Conservation (phyloP, 352 stramenopile species). For the Saprolegnia parasitica region DNA sequence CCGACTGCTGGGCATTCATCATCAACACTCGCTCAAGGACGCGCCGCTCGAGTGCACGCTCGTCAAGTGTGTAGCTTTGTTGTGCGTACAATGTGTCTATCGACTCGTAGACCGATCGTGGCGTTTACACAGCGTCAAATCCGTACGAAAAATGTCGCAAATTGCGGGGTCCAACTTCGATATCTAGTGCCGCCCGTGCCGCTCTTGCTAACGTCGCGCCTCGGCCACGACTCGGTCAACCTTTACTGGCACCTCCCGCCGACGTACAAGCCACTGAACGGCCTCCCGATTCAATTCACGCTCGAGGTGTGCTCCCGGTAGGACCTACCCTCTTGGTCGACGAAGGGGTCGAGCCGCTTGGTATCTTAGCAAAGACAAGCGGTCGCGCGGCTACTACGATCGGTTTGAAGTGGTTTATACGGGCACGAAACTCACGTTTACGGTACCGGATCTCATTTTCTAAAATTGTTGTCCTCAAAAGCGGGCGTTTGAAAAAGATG, state of each 20-base stretch:
- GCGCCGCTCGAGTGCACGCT: background rate
- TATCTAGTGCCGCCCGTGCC: constrained; percentile 1
- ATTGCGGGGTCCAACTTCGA: background rate
- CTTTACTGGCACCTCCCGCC: constrained; percentile 17
- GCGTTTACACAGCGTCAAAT: constrained; percentile 18
- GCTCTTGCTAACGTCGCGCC: background rate
- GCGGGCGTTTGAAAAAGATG: constrained; percentile 1
- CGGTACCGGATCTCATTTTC: too few species aligned
- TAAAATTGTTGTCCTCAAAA: too few species aligned
- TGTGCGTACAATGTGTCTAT: background rate
- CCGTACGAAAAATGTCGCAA: background rate
- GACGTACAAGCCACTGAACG: constrained; percentile 12
- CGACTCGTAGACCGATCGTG: constrained; percentile 3
- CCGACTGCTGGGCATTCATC: constrained; percentile 10
- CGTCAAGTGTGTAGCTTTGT: background rate
- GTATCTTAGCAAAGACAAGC: background rate
- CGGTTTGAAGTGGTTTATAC: background rate
- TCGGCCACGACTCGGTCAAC: constrained; percentile 4
- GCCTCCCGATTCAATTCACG: constrained; percentile 5
- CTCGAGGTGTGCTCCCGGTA: constrained; percentile 19
- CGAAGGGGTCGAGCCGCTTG: background rate
- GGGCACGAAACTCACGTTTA: constrained; percentile 1
- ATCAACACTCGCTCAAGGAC: background rate
- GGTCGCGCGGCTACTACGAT: constrained; percentile 10
- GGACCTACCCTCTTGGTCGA: background rate